A percentile compares a stretch with the other conserved stretches of the same genome.
These are phyloP conservation scores for Cucurbita maxima DNA, from an alignment of 306 rosid species.

Conservation along the genomic window DNA sequence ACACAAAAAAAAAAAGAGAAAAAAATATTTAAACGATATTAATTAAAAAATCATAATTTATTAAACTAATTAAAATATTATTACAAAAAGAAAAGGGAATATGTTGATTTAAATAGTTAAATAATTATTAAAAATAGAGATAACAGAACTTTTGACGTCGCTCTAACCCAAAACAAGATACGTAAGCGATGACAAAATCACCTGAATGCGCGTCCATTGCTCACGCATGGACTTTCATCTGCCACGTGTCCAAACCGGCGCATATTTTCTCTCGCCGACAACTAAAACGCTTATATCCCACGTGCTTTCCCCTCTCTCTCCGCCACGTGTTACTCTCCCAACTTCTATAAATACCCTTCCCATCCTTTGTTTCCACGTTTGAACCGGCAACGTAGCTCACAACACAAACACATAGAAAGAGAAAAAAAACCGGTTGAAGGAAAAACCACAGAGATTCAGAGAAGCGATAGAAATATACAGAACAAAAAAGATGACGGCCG, in stretches of 20 bases:
- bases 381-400: conserved; percentile 38
- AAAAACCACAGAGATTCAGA: not conserved
- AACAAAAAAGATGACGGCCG: conserved; percentile 31
- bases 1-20: no score
- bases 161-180: conserved; percentile 37
- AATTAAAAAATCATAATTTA: no score
- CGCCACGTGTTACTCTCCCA: conserved; percentile 29
- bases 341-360: conserved; percentile 30
- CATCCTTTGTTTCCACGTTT: conserved; percentile 48
- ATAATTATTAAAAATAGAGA: no score
- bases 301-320: conserved; percentile 28
- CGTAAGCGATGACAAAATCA: conserved; percentile 92
- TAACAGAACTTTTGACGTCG: not conserved
- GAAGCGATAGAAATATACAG: not conserved
- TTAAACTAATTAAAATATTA: no score
- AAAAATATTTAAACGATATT: no score
- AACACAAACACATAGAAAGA: not conserved
- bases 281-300: conserved; percentile 29
- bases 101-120: no score
- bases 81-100: no score
- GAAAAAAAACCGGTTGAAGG: not conserved
- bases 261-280: not conserved
- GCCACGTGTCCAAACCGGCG: conserved; percentile 42
- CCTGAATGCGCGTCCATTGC: conserved; percentile 9
- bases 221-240: conserved; percentile 26